These are phyloP conservation scores for Moricandia moricandioides DNA, from an alignment of 345 rosid species.

Conservation along the genomic window DNA sequence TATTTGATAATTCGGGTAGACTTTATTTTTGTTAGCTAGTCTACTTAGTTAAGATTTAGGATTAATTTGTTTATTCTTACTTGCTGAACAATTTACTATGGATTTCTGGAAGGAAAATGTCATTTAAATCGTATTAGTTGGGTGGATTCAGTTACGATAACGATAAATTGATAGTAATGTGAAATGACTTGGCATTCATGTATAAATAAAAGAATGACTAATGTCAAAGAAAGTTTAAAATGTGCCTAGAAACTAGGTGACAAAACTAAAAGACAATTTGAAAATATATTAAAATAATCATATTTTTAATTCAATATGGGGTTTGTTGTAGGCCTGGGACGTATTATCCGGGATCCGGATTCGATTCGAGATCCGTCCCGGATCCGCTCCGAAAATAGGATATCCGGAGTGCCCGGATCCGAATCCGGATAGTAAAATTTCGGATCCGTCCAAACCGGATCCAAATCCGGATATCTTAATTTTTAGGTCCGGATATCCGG, in stretches of 20 bases:
- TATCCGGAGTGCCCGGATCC: too few species aligned
- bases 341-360: too few species aligned
- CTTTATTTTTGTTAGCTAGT: too few species aligned
- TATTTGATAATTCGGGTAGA: too few species aligned
- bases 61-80: background rate
- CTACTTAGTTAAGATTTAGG: background rate
- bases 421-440: too few species aligned
- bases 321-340: too few species aligned
- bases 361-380: too few species aligned
- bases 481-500: too few species aligned
- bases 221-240: conserved; percentile 16
- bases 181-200: background rate
- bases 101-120: background rate
- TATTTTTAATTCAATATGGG: too few species aligned
- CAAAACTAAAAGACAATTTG: conserved; percentile 8
- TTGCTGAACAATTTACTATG: background rate
- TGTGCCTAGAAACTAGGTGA: conserved; percentile 26
- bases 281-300: background rate
- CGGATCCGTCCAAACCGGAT: too few species aligned
- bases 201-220: background rate
- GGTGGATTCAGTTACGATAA: conserved; percentile 20
- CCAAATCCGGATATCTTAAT: too few species aligned
- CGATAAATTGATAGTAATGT: conserved; percentile 8
- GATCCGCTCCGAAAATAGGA: too few species aligned
- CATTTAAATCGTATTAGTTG: conserved; percentile 3